Conservation (phyloP, 306 rosid species). For the Leucaena leucocephala region DNA sequence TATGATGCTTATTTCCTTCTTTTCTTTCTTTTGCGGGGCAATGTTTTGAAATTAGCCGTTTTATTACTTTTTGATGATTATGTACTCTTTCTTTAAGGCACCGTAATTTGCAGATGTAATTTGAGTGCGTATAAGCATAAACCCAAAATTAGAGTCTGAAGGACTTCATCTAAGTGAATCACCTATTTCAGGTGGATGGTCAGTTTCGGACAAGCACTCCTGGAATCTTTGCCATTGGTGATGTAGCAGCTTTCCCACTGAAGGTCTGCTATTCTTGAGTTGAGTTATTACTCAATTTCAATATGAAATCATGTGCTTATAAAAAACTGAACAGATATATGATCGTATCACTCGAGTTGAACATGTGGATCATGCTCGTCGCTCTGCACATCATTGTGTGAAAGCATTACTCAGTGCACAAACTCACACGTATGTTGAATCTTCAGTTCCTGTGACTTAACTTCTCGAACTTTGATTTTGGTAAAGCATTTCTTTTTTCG, state of each 20-base stretch:
- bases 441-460: conserved; percentile 18
- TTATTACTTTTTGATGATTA: conserved; percentile 19
- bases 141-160: conserved; percentile 15
- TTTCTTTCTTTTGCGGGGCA: neutral
- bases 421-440: conserved; percentile 59
- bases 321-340: conserved; percentile 62
- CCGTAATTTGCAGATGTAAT: conserved; percentile 19
- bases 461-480: conserved; percentile 18
- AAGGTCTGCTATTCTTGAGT: conserved; percentile 56
- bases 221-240: conserved; percentile 91
- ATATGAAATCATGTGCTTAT: conserved; percentile 31
- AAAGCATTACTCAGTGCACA: conserved; percentile 78
- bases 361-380: conserved; percentile 98
- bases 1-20: neutral
- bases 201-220: conserved; percentile 74
- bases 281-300: conserved; percentile 3
- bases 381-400: conserved; percentile 83
- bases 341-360: conserved; percentile 79
- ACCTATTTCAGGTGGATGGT: conserved; percentile 77
- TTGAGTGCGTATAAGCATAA: conserved; percentile 9
- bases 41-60: conserved; percentile 12
- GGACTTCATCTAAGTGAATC: conserved; percentile 23
- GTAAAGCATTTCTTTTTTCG: neutral
- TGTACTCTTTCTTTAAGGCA: conserved; percentile 17
- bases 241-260: conserved; percentile 86